Base-by-base conservation (phyloP, 306 rosid genomes). In the Elaeagnus macrophylla region DNA sequence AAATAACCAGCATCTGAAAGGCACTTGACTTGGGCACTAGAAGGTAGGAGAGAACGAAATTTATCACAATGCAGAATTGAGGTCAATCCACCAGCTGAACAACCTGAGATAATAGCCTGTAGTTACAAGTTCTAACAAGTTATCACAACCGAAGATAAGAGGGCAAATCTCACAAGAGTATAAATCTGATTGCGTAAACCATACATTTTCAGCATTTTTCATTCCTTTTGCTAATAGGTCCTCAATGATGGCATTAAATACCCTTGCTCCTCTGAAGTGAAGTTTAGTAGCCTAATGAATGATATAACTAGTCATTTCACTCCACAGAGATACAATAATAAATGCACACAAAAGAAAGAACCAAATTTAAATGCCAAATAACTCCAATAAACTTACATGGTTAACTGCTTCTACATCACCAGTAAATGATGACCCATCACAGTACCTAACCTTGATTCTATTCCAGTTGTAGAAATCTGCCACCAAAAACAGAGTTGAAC, bases 401-500 rank as follows among this genome's bases (percentile, higher is more conserved):
- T 45, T 10, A 9, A 10, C 38, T 32, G 37, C 48, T 56, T 84
- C 83, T 45, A 68, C 25, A 55, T 84, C 94, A 48, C 96, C 94
- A 37, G 85, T 16, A 53, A 84, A 88, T 32, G 96, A 88, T 55
- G 90, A 90, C 14, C 94, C 96, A n/a, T 88, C 94, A 58, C 96
- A 88, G 50, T 84, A 88, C 39, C 90, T 89, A 70, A 88, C 72
- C 75, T 77, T 76, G 40, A 79, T 85, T 76, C 88, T 72, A 57
- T 84, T 88, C 94, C 94, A 84, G 67, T 81, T 84, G 80, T 66
- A 84, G 72, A 88, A 84, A 61, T 84, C 96, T 88, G 75, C 74
- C n/a, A 45, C 17, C n/a, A 45, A n/a, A 12, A 12, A 17, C 15
- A 45, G n/a, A 12, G 7, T 5, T 14, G 12, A 3, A 42, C 10